A percentile compares a stretch with the other conserved stretches of the same genome.
These are phyloP conservation scores for Oryza glumipatula DNA, from an alignment of 176 grass and related monocot species.

Conservation along the genomic window DNA sequence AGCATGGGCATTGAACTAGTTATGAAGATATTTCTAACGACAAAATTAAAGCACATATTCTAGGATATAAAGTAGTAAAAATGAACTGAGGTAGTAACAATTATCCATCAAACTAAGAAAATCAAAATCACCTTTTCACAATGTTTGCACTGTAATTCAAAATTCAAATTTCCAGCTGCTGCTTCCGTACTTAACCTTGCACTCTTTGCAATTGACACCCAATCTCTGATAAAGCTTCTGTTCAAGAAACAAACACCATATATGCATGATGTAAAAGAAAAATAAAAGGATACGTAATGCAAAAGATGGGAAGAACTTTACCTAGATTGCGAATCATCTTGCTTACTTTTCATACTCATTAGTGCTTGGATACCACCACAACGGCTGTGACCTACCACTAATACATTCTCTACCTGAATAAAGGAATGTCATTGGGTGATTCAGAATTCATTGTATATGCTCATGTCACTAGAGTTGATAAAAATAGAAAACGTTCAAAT, in stretches of 20 bases:
- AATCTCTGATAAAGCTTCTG: constrained; percentile 79
- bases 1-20: background rate
- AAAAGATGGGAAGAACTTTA: constrained; percentile 45
- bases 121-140: constrained; percentile 78
- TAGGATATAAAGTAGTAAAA: background rate
- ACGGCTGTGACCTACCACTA: constrained; percentile 90
- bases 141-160: constrained; percentile 87
- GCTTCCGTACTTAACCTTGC: constrained; percentile 91
- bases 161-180: constrained; percentile 83
- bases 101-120: constrained; percentile 1
- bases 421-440: constrained; percentile 29
- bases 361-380: constrained; percentile 95
- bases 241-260: constrained; percentile 41
- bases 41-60: background rate
- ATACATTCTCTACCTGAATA: constrained; percentile 71
- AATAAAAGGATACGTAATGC: background rate
- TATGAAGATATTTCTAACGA: background rate
- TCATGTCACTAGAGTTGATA: background rate
- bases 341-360: constrained; percentile 89
- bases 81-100: background rate
- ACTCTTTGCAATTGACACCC: constrained; percentile 82
- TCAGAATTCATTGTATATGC: background rate
- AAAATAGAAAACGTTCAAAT: background rate
- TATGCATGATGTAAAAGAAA: constrained; percentile 17
- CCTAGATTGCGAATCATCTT: constrained; percentile 59